These are phyloP conservation scores for Trichosporon faecale DNA, from an alignment of 1,284 basidiomycete genomes.

Conservation along the genomic window DNA sequence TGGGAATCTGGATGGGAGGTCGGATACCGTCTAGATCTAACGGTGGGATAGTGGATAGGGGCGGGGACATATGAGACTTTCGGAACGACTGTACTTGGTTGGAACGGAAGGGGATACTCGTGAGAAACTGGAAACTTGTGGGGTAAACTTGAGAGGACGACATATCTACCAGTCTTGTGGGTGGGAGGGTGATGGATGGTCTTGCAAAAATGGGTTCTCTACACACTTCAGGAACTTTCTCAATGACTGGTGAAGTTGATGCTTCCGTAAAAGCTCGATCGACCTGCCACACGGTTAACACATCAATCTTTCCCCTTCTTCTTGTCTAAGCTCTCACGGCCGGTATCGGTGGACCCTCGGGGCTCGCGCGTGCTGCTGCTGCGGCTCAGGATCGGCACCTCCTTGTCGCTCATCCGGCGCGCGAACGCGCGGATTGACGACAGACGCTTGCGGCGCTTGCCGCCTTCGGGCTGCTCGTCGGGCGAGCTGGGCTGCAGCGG, in stretches of 20 bases:
- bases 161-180: background rate
- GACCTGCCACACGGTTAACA: background rate
- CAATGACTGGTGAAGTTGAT: background rate
- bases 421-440: slow-evolving; percentile 46
- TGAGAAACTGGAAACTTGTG: background rate
- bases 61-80: background rate
- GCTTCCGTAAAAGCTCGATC: background rate
- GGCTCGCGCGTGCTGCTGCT: slow-evolving; percentile 6
- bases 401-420: slow-evolving; percentile 43
- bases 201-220: background rate
- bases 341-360: background rate
- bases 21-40: background rate
- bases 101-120: background rate
- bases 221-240: background rate
- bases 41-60: background rate
- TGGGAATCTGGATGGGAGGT: background rate
- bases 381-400: slow-evolving; percentile 18
- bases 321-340: slow-evolving; percentile 9
- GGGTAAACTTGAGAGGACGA: background rate
- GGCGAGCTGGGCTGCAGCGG: background rate
- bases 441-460: slow-evolving; percentile 37
- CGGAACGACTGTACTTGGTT: background rate
- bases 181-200: background rate
- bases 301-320: background rate
- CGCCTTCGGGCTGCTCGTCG: background rate